Evolutionary conservation across 495 filamentous ascomycete genomes (phyloP).

Genomic region (Corynascus novoguineensis): DNA sequence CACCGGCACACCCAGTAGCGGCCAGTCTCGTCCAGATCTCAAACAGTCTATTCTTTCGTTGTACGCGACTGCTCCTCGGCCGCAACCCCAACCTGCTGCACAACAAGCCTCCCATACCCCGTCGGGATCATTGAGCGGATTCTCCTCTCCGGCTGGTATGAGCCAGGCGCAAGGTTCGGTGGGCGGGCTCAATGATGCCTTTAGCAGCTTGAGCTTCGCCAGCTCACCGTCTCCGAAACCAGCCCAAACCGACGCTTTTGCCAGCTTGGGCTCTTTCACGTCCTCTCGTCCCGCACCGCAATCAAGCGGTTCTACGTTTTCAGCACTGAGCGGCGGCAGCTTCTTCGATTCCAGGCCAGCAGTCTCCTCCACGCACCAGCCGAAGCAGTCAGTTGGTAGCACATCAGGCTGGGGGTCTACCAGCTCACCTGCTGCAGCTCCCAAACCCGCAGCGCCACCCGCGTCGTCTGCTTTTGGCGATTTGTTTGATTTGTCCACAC

Average conservation of each 20-base stretch:
- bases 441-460: conserved; percentile 40
- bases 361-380: conserved; percentile 45
- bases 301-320: conserved; percentile 49
- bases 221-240: conserved; percentile 50
- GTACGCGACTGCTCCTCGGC: conserved; percentile 76
- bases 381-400: conserved; percentile 42
- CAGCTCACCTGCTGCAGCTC: conserved; percentile 42
- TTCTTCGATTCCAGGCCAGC: conserved; percentile 75
- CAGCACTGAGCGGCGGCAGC: conserved; percentile 58
- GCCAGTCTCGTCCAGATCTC: conserved; percentile 80
- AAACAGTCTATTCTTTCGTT: conserved; percentile 96
- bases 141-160: conserved; percentile 47
- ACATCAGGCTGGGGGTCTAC: conserved; percentile 52
- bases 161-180: conserved; percentile 48
- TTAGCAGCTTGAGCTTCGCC: conserved; percentile 72
- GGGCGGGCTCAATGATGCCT: conserved; percentile 79
- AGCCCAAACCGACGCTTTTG: conserved; percentile 61
- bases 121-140: conserved; percentile 46
- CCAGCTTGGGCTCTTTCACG: conserved; percentile 60
- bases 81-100: conserved; percentile 51
- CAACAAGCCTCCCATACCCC: conserved; percentile 46
- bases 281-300: conserved; percentile 49
- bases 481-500: conserved; percentile 66
- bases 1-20: conserved; percentile 51
- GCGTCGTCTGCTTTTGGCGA: conserved; percentile 57